These are phyloP conservation scores for Hypoxylon sp. DNA, from an alignment of 2,329 filamentous ascomycete genomes.

Conservation along the genomic window DNA sequence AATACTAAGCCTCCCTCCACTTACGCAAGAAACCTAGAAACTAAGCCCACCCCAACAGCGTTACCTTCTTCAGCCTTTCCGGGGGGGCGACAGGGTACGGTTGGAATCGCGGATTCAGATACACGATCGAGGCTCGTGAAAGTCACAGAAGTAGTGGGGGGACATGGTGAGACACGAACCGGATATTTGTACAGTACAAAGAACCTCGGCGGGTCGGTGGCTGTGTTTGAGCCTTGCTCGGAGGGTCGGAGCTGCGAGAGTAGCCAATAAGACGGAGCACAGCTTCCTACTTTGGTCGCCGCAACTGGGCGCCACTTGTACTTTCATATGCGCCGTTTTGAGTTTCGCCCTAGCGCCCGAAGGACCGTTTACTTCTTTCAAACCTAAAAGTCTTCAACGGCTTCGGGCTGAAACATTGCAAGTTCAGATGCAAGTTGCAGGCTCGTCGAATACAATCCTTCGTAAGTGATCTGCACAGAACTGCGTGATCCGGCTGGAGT, in stretches of 20 bases:
- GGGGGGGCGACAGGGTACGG: not conserved
- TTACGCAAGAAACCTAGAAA: slow-evolving; percentile 20
- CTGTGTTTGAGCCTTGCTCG: slow-evolving; percentile 16
- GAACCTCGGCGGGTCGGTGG: slow-evolving; percentile 23
- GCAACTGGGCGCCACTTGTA: not conserved
- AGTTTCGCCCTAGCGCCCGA: not conserved
- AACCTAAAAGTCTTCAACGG: not conserved
- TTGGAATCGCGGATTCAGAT: slow-evolving; percentile 16
- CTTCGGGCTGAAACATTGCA: slow-evolving; percentile 1
- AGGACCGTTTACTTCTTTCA: not conserved
- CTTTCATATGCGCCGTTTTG: not conserved
- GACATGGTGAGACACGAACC: slow-evolving; percentile 3
- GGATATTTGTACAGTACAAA: slow-evolving; percentile 9
- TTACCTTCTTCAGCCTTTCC: slow-evolving; percentile 21
- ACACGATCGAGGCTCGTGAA: slow-evolving; percentile 9
- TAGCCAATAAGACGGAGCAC: slow-evolving; percentile 6
- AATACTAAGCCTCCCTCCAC: slow-evolving; percentile 23
- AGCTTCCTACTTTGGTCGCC: not conserved
- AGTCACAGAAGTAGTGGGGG: slow-evolving; percentile 12
- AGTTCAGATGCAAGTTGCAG: not conserved
- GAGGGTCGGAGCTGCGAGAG: not conserved
- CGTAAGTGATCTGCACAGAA: slow-evolving; percentile 2
- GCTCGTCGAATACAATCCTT: not conserved
- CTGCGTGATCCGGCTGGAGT: slow-evolving; percentile 6
- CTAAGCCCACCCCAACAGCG: slow-evolving; percentile 4